Percentiles rank a stretch among this genome's conserved stretches.
Evolutionary conservation across 305 asterid species (phyloP).

Genomic region (Fraxinus greggii): DNA sequence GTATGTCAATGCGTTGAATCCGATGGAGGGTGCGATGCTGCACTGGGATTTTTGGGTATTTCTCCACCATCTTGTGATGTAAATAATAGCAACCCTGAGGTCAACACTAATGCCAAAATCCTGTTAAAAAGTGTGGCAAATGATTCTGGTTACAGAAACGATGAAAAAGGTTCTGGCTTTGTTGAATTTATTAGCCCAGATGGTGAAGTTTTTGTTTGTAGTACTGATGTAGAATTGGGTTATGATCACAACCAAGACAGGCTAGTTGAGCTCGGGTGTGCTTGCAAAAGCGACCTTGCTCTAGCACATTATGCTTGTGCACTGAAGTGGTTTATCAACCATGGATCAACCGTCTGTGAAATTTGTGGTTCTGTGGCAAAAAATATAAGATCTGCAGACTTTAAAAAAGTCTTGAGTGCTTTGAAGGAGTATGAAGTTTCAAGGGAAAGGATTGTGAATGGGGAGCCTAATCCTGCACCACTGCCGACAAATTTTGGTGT

Average conservation of each 20-base stretch:
- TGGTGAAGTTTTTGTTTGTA: constrained; percentile 83
- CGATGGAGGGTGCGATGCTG: constrained; percentile 71
- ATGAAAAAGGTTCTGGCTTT: constrained; percentile 48
- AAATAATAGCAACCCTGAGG: constrained; percentile 36
- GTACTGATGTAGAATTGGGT: constrained; percentile 68
- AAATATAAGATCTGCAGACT: constrained; percentile 56
- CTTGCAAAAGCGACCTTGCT: constrained; percentile 87
- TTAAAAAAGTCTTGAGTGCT: constrained; percentile 61
- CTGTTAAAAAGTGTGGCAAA: constrained; percentile 35
- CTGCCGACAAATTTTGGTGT: constrained; percentile 47
- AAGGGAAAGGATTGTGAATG: constrained; percentile 62
- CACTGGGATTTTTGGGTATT: constrained; percentile 68
- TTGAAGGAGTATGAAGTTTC: constrained; percentile 70
- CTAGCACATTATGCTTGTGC: constrained; percentile 90
- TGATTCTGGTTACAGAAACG: constrained; percentile 29
- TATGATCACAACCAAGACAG: constrained; percentile 54
- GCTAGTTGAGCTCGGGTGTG: constrained; percentile 77
- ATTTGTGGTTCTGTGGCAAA: constrained; percentile 73
- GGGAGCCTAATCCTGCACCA: constrained; percentile 67
- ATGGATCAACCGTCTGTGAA: constrained; percentile 84
- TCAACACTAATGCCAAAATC: constrained; percentile 35
- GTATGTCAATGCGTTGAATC: constrained; percentile 86
- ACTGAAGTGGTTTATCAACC: constrained; percentile 90
- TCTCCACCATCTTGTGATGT: constrained; percentile 47
- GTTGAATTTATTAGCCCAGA: constrained; percentile 79